phyloP scores from a whole-genome alignment of 148 eudicot genomes.

The Pharnaceum exiguum region DNA sequence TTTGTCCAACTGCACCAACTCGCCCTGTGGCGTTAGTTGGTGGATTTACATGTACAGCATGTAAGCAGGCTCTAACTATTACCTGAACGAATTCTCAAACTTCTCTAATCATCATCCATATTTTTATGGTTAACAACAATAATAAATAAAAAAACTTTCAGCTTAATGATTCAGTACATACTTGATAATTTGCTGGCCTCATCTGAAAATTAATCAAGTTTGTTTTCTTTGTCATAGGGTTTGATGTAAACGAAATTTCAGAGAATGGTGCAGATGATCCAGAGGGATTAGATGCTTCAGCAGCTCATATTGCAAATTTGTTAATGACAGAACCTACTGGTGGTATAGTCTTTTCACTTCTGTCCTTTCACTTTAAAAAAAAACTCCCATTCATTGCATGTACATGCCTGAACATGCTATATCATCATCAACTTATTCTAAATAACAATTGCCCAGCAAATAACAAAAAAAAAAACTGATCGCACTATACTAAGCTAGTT shows the following conservation, averaged over 20 bases:
- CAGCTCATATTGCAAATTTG: constrained; percentile 82
- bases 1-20: constrained; percentile 98
- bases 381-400: neutral
- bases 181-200: neutral
- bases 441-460: too few relatives aligned
- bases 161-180: neutral
- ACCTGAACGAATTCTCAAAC: neutral
- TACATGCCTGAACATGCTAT: too few relatives aligned
- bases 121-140: too few relatives aligned
- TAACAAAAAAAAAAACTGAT: too few relatives aligned
- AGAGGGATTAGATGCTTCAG: constrained; percentile 93
- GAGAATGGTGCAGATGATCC: constrained; percentile 84
- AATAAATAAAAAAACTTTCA: too few relatives aligned
- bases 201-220: neutral
- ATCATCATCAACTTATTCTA: too few relatives aligned
- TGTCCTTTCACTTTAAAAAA: neutral
- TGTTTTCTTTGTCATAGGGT: constrained; percentile 54
- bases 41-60: constrained; percentile 92
- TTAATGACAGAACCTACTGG: constrained; percentile 91
- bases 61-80: constrained; percentile 44
- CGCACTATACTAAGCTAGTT: neutral
- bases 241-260: constrained; percentile 78
- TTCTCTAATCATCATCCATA: too few relatives aligned
- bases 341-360: constrained; percentile 34
- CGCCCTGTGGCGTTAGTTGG: constrained; percentile 89